phyloP scores from a whole-genome alignment of 192 early-diverging fungal species.

The Backusella mclennaniae region DNA sequence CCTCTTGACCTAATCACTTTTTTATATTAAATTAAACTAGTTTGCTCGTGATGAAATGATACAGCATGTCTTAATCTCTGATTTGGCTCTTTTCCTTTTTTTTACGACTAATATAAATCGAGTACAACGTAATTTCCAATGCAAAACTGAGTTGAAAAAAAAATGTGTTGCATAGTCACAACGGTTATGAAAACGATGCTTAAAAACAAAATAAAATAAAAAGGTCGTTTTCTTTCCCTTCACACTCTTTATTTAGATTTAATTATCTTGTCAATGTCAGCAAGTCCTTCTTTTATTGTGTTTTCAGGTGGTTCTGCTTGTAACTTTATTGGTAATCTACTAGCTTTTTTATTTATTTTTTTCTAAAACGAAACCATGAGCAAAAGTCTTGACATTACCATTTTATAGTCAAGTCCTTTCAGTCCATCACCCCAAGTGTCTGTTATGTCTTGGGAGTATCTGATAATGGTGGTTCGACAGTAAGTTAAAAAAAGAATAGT shows the following conservation, averaged over 20 bases:
- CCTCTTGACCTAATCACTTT: background rate
- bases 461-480: slow-evolving; percentile 67
- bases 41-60: background rate
- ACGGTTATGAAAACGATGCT: background rate
- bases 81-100: background rate
- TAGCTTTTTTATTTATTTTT: too few relatives aligned
- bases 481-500: slow-evolving; percentile 10
- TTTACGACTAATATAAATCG: background rate
- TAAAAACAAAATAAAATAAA: background rate
- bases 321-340: slow-evolving; percentile 53
- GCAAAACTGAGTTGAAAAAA: background rate
- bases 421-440: slow-evolving; percentile 61
- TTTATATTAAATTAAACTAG: background rate
- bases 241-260: background rate
- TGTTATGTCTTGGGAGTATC: slow-evolving; percentile 71
- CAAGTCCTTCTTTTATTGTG: slow-evolving; percentile 49
- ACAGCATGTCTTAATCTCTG: background rate
- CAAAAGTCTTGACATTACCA: too few relatives aligned
- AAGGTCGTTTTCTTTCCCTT: background rate
- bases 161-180: background rate
- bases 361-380: background rate
- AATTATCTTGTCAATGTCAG: background rate
- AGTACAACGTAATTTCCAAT: background rate
- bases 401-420: slow-evolving; percentile 45
- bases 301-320: slow-evolving; percentile 82